Conservation (phyloP, 306 rosid species). For the Rosa persica region DNA sequence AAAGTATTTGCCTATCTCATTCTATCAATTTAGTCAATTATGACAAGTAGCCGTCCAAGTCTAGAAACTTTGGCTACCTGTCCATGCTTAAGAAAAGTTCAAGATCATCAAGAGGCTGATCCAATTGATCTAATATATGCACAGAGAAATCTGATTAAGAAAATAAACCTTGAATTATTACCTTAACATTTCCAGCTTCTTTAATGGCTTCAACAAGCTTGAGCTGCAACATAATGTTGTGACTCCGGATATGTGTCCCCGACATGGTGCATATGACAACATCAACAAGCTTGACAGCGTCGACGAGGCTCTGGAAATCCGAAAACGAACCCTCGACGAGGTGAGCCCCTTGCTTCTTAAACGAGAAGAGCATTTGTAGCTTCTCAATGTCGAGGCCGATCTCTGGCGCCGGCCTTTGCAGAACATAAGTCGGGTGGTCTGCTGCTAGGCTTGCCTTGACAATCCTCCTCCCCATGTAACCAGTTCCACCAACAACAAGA, state of each 20-base stretch:
- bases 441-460: slow-evolving; percentile 58
- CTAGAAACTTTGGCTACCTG: too few relatives aligned
- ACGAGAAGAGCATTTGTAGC: slow-evolving; percentile 57
- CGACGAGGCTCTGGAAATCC: slow-evolving; percentile 50
- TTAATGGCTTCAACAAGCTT: slow-evolving; percentile 67
- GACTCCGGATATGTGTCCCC: slow-evolving; percentile 66
- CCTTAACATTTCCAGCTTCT: slow-evolving; percentile 75
- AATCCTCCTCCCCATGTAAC: slow-evolving; percentile 73
- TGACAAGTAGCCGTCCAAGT: not conserved
- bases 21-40: not conserved
- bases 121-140: too few relatives aligned
- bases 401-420: slow-evolving; percentile 66
- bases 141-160: not conserved
- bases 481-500: slow-evolving; percentile 73
- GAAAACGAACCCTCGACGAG: slow-evolving; percentile 48
- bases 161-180: not conserved
- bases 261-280: slow-evolving; percentile 71
- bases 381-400: slow-evolving; percentile 69
- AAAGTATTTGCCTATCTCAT: too few relatives aligned
- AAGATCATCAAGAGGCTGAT: not conserved
- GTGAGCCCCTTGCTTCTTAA: slow-evolving; percentile 62
- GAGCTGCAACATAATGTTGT: slow-evolving; percentile 67
- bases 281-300: slow-evolving; percentile 62
- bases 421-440: slow-evolving; percentile 61
- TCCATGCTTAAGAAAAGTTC: too few relatives aligned